Conservation (phyloP, 345 rosid genomes). For the Brassica juncea region DNA sequence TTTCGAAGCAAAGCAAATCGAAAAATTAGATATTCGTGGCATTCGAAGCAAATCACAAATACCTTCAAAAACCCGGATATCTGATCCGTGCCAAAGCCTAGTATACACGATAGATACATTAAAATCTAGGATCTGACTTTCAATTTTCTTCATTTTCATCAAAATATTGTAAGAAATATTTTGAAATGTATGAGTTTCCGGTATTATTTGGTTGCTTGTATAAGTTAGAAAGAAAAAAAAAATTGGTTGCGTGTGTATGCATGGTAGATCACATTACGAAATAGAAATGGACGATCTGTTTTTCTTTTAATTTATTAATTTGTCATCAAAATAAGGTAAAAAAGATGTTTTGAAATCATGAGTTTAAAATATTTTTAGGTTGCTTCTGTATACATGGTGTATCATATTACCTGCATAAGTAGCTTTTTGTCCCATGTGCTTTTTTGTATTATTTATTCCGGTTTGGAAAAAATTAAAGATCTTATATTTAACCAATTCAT, state of each 20-base stretch:
- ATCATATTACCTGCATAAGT: not conserved
- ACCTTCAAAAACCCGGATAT: no score
- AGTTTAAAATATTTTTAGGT: not conserved
- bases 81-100: no score
- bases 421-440: not conserved
- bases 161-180: not conserved
- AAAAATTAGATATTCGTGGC: no score
- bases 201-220: not conserved
- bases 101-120: not conserved
- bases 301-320: not conserved
- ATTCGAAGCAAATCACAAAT: no score
- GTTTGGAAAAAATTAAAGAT: no score
- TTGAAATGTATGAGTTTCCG: not conserved
- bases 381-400: constrained; percentile 27
- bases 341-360: not conserved
- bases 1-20: no score
- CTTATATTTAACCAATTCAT: not conserved
- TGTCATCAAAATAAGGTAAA: not conserved
- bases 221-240: no score
- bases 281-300: not conserved
- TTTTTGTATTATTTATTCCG: not conserved
- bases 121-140: not conserved
- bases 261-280: not conserved
- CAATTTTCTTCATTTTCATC: not conserved
- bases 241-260: not conserved